These are phyloP conservation scores for Syncephalis fuscata DNA, from an alignment of 371 early-diverging fungal species.

Conservation along the genomic window DNA sequence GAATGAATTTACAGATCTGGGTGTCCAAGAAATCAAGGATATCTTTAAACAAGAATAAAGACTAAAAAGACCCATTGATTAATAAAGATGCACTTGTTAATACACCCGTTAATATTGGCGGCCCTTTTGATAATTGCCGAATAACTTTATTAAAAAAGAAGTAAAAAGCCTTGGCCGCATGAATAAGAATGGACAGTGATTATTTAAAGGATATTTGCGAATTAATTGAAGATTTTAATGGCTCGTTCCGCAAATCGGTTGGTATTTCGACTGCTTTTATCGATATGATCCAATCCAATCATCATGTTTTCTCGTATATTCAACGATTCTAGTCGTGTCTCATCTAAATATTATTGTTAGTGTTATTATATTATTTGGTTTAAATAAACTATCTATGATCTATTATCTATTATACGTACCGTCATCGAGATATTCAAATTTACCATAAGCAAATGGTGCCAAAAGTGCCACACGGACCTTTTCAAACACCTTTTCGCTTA, in stretches of 20 bases:
- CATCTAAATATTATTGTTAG: neutral
- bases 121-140: too few relatives aligned
- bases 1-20: too few relatives aligned
- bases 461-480: conserved; percentile 52
- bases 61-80: too few relatives aligned
- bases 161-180: too few relatives aligned
- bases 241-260: conserved; percentile 5
- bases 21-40: neutral
- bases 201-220: too few relatives aligned
- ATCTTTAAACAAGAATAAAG: conserved; percentile 2
- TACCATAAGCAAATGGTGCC: conserved; percentile 6
- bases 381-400: too few relatives aligned
- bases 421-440: conserved; percentile 5
- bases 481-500: conserved; percentile 73
- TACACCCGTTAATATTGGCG: too few relatives aligned
- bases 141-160: too few relatives aligned
- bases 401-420: too few relatives aligned
- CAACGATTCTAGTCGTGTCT: neutral
- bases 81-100: too few relatives aligned
- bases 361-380: neutral
- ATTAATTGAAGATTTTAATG: conserved; percentile 8
- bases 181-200: too few relatives aligned
- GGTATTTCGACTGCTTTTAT: neutral
- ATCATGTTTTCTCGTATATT: neutral
- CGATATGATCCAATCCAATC: conserved; percentile 3